Conservation (phyloP, 441 rosid genomes). For the Euphorbia celastroides region DNA sequence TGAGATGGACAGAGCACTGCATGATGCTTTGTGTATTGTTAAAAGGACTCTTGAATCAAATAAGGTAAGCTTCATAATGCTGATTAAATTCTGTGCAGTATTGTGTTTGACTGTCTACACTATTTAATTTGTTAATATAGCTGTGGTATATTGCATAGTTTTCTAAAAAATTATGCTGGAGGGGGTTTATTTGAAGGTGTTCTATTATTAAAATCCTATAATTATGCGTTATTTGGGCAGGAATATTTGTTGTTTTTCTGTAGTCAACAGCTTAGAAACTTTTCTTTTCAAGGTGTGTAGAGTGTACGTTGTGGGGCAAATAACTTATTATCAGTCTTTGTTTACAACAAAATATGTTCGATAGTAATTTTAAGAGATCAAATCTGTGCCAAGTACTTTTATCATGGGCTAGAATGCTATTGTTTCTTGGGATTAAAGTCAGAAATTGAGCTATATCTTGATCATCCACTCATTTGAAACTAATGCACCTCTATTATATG, state of each 20-base stretch:
- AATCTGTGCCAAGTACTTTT: background rate
- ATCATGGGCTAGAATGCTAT: background rate
- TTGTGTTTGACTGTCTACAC: background rate
- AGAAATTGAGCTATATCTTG: background rate
- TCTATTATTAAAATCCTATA: background rate
- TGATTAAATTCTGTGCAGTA: background rate
- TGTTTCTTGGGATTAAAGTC: background rate
- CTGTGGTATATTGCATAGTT: background rate
- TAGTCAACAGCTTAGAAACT: background rate
- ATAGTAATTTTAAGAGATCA: background rate
- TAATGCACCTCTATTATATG: background rate
- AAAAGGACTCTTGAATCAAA: constrained; percentile 97
- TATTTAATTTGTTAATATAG: background rate
- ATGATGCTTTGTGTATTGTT: constrained; percentile 80
- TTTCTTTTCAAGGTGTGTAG: background rate
- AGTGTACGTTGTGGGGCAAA: background rate
- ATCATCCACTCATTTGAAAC: background rate
- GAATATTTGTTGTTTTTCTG: background rate
- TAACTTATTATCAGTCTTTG: background rate
- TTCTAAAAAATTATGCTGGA: background rate
- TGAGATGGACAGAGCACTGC: constrained; percentile 97
- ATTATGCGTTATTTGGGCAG: background rate
- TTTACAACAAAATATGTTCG: background rate
- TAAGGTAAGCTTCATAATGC: constrained; percentile 41
- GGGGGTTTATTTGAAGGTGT: background rate